Evolutionary conservation across 192 early-diverging fungal genomes (phyloP), one percentile per base, ranked within the genome.

Genomic region (Backusella sp.): DNA sequence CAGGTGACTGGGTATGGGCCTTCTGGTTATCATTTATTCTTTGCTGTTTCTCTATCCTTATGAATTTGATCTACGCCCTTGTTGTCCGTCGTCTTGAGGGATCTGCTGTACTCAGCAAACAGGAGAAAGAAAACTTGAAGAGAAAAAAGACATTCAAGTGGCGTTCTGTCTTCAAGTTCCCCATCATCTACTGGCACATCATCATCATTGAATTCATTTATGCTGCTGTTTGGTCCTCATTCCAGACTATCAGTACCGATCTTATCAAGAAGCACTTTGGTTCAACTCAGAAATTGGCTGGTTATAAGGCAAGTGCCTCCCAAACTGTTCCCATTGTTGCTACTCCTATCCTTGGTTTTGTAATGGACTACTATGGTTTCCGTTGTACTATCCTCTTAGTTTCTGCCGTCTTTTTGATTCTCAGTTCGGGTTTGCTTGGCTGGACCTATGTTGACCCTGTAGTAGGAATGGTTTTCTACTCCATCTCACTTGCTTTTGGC

Each of bases 61-160:
- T 91, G 83, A 93, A 94, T 65, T 74, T 94, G 41, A 70, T 90
- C n/a, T 93, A 92, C 76, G 82, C 92, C 53, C 78, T 84, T 19
- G 68, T 89, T 8, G 84, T 93, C 74, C 82, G 83, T 68, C 81
- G 76, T 56, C 79, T 84, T 14, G 78, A 80, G 30, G 79, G 84
- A 30, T 35, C 72, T 35, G 73, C 26, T 41, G 32, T 74, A 2
- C 35, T 79, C 3, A 80, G 65, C 11, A 70, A 66, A 42, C 21
- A 42, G 15, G 78, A 83, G 68, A 32, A 75, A 14, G 46, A 52
- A 41, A 46, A 35, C 11, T 53, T 83, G 34, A 87, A 87, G 52
- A 77, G 78, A 21, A 90, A 88, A 66, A 89, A 85, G 69, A 76
- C 73, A 6, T 92, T 92, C 81, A 82, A 83, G 34, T 84, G 87